Evolutionary conservation across 345 rosid genomes (phyloP), one percentile per base, ranked within the genome.

Genomic region (Raphanus sativus): DNA sequence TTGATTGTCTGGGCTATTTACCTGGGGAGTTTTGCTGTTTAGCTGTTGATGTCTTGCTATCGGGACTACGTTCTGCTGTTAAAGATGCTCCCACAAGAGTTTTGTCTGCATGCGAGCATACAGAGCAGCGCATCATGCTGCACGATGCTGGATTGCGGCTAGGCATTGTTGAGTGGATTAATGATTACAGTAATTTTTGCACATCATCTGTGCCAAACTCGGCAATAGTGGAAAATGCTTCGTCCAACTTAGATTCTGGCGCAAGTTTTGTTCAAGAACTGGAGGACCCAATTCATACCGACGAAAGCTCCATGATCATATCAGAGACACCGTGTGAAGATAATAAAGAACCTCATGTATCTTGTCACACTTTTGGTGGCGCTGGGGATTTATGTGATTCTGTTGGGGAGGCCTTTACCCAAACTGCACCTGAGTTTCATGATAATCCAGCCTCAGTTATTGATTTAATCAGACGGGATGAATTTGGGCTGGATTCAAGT

Each of bases 391-490:
- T 81, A 38, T 5, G 61, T 79, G 80, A 81, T 67, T 75, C 65
- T 75, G 77, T 73, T 40, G 78, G 16, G 52, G 74, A 66, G 55
- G 67, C 72, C 77, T 5, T 45, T 66, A 29, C 42, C 62, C 82
- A 80, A 52, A 76, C 83, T 66, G 81, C 75, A 64, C 54, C 69
- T 38, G 63, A 76, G 58, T 76, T 83, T 68, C 69, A 64, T 48
- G 77, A 70, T 52, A 84, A 85, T 74, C 88, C 93, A 69, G 80
- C 82, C 67, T 38, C 77, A 58, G 84, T 89, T 61, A 77, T 94
- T 81, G 93, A 90, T 68, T 86, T 87, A 40, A 92, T 95, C 79
- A 92, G 99, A 84, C 86, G 72, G 73, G 93, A 87, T 63, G 99
- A 92, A 80, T 95, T 95, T 83, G 99, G 99, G 67, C 83, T 95